A percentile compares a stretch with the other conserved stretches of the same genome.
Evolutionary conservation across 805 yeast species (phyloP).

Genomic region (Pichia deserticola): DNA sequence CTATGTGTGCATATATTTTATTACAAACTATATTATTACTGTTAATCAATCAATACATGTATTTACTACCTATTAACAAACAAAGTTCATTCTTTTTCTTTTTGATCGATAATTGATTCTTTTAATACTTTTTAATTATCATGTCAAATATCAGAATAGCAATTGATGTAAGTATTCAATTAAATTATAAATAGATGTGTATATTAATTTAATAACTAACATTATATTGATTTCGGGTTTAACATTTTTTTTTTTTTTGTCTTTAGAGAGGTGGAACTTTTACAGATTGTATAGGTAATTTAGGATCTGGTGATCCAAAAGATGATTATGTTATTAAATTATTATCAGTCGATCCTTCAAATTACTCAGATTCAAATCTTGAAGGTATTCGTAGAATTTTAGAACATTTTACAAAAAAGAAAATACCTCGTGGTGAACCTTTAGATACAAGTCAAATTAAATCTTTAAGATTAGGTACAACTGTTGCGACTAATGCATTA

Average conservation of each 20-base stretch:
- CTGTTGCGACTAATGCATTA: slow-evolving; percentile 93
- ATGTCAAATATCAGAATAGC: slow-evolving; percentile 11
- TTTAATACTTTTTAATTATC: too few species aligned
- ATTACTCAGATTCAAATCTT: slow-evolving; percentile 84
- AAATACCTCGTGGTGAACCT: slow-evolving; percentile 52
- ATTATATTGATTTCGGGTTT: not conserved
- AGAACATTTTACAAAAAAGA: slow-evolving; percentile 46
- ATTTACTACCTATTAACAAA: too few species aligned
- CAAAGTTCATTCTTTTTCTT: too few species aligned
- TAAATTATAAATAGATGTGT: too few species aligned
- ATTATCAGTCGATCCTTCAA: slow-evolving; percentile 80
- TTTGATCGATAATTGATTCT: too few species aligned
- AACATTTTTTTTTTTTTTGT: not conserved
- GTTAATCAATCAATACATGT: too few species aligned
- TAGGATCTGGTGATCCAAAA: slow-evolving; percentile 41
- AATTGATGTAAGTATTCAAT: slow-evolving; percentile 12
- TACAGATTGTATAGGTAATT: slow-evolving; percentile 61
- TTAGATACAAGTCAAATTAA: slow-evolving; percentile 58
- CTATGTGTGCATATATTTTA: too few species aligned
- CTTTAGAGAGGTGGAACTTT: slow-evolving; percentile 76
- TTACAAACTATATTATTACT: too few species aligned
- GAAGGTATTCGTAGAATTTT: slow-evolving; percentile 82
- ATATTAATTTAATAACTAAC: not conserved
- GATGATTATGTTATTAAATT: slow-evolving; percentile 68
- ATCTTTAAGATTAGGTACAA: slow-evolving; percentile 83